phyloP scores from a whole-genome alignment of 495 filamentous ascomycete species.

The Cladorrhinum samala region DNA sequence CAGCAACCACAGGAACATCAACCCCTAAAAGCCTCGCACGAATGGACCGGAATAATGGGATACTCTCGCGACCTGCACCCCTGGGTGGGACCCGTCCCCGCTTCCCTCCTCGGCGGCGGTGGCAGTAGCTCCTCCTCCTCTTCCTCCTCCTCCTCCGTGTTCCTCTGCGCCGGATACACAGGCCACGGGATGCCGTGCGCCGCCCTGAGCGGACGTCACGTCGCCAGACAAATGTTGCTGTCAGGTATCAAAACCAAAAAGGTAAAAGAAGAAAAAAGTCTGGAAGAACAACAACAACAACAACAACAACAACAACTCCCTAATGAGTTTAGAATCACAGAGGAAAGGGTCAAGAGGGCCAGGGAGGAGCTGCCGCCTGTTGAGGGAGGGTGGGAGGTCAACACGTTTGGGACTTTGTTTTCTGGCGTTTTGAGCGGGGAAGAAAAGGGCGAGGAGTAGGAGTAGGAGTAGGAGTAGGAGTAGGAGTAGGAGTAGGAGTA shows the following conservation, averaged over 20 bases:
- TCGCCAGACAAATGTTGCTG: slow-evolving; percentile 58
- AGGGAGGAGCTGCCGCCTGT: slow-evolving; percentile 7
- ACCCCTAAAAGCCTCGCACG: slow-evolving; percentile 48
- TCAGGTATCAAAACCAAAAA: slow-evolving; percentile 20
- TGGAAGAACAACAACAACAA: no score
- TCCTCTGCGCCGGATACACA: slow-evolving; percentile 54
- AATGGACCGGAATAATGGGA: slow-evolving; percentile 85
- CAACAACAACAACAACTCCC: no score
- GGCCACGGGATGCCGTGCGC: slow-evolving; percentile 83
- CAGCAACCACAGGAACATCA: not conserved
- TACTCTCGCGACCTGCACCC: slow-evolving; percentile 63
- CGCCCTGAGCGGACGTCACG: slow-evolving; percentile 60
- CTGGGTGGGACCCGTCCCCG: slow-evolving; percentile 57
- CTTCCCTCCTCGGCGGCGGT: slow-evolving; percentile 26
- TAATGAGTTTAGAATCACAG: slow-evolving; percentile 39
- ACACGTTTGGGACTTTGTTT: slow-evolving; percentile 9
- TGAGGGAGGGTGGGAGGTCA: slow-evolving; percentile 18
- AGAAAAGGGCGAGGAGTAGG: not conserved
- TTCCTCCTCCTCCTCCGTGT: no score
- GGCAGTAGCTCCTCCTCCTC: no score
- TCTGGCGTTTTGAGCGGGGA: not conserved
- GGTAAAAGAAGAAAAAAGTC: slow-evolving; percentile 3
- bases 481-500: slow-evolving; percentile 8
- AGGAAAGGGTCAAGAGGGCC: slow-evolving; percentile 30
- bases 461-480: slow-evolving; percentile 3